These are phyloP conservation scores for Madurella fahalii DNA, from an alignment of 2,329 filamentous ascomycete species.

Conservation along the genomic window DNA sequence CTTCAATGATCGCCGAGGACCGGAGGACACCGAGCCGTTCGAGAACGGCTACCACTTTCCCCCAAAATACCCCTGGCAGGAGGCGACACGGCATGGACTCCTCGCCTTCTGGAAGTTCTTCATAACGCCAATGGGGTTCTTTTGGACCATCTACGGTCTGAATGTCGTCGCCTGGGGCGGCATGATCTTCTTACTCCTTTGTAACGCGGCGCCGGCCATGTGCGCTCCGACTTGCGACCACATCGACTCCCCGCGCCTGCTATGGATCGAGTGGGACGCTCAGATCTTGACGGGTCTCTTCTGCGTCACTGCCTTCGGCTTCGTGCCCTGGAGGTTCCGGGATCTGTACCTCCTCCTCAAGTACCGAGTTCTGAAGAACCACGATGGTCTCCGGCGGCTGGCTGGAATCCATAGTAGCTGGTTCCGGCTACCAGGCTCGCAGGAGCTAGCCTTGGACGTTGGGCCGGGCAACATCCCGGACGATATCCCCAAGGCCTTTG, in stretches of 20 bases:
- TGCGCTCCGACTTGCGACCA: constrained; percentile 66
- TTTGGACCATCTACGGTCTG: constrained; percentile 73
- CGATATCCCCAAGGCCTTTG: constrained; percentile 38
- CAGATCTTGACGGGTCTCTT: constrained; percentile 82
- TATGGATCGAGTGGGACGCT: constrained; percentile 81
- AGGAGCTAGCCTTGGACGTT: constrained; percentile 50
- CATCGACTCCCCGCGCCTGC: constrained; percentile 69
- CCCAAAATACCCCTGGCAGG: constrained; percentile 55
- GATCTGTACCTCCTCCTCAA: constrained; percentile 70
- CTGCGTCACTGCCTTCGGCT: constrained; percentile 80
- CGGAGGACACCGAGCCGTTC: constrained; percentile 40
- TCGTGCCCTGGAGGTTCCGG: constrained; percentile 79
- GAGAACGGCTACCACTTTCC: constrained; percentile 65
- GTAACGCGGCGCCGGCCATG: constrained; percentile 70
- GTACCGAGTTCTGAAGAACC: constrained; percentile 53
- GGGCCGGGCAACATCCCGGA: constrained; percentile 49
- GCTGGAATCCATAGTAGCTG: constrained; percentile 72
- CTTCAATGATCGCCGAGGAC: constrained; percentile 22
- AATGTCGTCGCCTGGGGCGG: constrained; percentile 86
- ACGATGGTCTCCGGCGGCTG: constrained; percentile 59
- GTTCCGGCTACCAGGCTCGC: constrained; percentile 68
- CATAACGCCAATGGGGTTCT: constrained; percentile 69
- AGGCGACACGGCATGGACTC: constrained; percentile 54
- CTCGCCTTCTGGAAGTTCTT: constrained; percentile 68
- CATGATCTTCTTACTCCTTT: constrained; percentile 83